Percentiles rank a stretch among this genome's conserved stretches.
Evolutionary conservation across 495 filamentous ascomycete genomes (phyloP).

Genomic region (Penicillium coffeae): DNA sequence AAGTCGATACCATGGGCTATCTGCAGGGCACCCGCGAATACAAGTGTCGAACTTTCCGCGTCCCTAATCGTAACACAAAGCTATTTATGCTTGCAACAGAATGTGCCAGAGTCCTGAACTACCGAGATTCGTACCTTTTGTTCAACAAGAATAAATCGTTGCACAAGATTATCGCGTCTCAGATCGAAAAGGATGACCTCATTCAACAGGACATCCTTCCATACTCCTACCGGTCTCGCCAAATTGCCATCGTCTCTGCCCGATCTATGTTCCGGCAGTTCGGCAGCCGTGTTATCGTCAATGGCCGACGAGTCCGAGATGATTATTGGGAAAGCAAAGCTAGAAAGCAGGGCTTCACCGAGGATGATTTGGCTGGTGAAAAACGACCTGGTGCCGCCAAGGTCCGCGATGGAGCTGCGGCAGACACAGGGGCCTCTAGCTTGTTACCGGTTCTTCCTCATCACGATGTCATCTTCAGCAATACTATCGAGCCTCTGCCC

Average conservation of each 20-base stretch:
- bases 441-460: slow-evolving; percentile 57
- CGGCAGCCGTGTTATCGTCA: slow-evolving; percentile 87
- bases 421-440: slow-evolving; percentile 38
- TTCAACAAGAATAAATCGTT: slow-evolving; percentile 99
- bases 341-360: slow-evolving; percentile 95
- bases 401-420: slow-evolving; percentile 65
- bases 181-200: slow-evolving; percentile 93
- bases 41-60: slow-evolving; percentile 87
- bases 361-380: slow-evolving; percentile 93
- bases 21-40: slow-evolving; percentile 81
- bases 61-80: slow-evolving; percentile 86
- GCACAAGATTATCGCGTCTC: slow-evolving; percentile 96
- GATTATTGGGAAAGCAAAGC: slow-evolving; percentile 99
- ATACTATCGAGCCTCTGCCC: slow-evolving; percentile 59
- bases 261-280: slow-evolving; percentile 99
- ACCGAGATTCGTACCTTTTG: slow-evolving; percentile 93
- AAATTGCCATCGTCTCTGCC: slow-evolving; percentile 98
- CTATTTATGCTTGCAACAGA: slow-evolving; percentile 99
- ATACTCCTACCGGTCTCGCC: slow-evolving; percentile 94
- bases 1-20: slow-evolving; percentile 80
- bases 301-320: slow-evolving; percentile 87
- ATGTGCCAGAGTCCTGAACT: slow-evolving; percentile 90
- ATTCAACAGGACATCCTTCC: slow-evolving; percentile 93
- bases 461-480: slow-evolving; percentile 80
- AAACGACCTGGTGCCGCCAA: slow-evolving; percentile 92